Evolutionary conservation across 306 rosid species (phyloP), one percentile per base, ranked within the genome.

Genomic region (Carpinus fangiana): DNA sequence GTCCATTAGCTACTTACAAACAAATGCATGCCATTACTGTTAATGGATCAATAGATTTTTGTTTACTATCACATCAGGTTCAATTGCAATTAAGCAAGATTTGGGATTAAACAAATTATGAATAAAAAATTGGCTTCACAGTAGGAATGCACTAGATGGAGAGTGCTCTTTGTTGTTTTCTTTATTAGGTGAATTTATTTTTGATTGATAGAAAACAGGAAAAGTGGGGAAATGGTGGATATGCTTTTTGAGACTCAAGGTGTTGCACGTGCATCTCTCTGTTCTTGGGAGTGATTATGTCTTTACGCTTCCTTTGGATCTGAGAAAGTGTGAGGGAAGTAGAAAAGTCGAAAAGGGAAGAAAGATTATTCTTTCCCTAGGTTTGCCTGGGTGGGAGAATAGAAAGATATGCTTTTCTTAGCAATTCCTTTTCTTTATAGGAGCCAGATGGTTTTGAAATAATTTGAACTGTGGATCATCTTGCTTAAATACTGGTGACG

Each of bases 301-400:
- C 87, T 89, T 88, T 88, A 83, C 84, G 79, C 89, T 86, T 88
- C 82, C 87, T 77, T 81, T 75, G 90, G 96, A 87, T 92, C 88
- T 47, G 78, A 81, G 85, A 85, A 84, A 81, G 82, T 76, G 75
- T 45, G 73, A 70, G 81, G 72, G 66, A 73, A 72, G 45, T 59
- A 43, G 71, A 80, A 80, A 82, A 79, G 76, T 74, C 47, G 70
- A 55, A 85, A 81, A 80, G 74, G 84, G 82, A 70, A 68, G 78
- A 88, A 88, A 87, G 87, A 10, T 64, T 87, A 83, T 85, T 83
- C 90, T 83, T 75, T 54, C 91, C 74, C 56, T 82, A 80, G 76
- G 85, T 76, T 87, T 75, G 70, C 79, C 76, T 26, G 70, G 70
- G 82, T 79, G 80, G 75, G 85, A 86, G 77, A 86, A 82, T 69